Base-by-base conservation (phyloP, 176 grass and related monocot species). In the Eragrostis curvula region DNA sequence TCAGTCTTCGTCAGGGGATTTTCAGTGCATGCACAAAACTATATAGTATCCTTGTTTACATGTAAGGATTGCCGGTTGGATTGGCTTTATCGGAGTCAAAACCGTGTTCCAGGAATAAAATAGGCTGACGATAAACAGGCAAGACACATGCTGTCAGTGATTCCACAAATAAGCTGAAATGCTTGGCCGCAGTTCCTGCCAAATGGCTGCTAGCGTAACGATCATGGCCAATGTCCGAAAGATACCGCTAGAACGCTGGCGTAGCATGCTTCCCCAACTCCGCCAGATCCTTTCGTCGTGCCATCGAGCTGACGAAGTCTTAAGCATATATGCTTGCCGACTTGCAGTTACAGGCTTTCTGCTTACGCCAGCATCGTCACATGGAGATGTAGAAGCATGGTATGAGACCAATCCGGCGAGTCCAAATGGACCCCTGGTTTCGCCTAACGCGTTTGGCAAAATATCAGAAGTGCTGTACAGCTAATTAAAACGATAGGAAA, bases 261-360 rank as follows among this genome's bases (percentile, higher is more conserved):
- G 43, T 73, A 0, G 36, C 36, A 64, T 79, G 68, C 56, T 79
- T 79, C 71, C 25, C 12, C 39, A 44, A 73, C 42, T 78, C 69
- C 61, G 1, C 18, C 13, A 47, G 44, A 36, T 67, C 25, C 32
- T 44, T 23, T 24, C 65, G 47, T 73, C 41, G 44, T 20, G 28
- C 69, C 58, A 71, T 71, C 75, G 29, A 9, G 46, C 58, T 81
- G 78, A 30, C 57, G 24, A 76, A 23, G 32, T 56, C 43, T 12
- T 79, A 57, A 24, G 12, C 20, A 41, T 24, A 9, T 42, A 8
- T 73, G 36, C 15, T n/a, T 61, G 56, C 40, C 28, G 52, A 59
- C 21, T 57, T 7, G n/a, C 36, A 43, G 73, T 15, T 71, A 14
- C 69, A 71, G 45, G 25, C 23, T 77, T 84, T 23, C 61, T 32